Evolutionary conservation across 257 asterid genomes (phyloP).

Genomic region (Solanum dulcamara): DNA sequence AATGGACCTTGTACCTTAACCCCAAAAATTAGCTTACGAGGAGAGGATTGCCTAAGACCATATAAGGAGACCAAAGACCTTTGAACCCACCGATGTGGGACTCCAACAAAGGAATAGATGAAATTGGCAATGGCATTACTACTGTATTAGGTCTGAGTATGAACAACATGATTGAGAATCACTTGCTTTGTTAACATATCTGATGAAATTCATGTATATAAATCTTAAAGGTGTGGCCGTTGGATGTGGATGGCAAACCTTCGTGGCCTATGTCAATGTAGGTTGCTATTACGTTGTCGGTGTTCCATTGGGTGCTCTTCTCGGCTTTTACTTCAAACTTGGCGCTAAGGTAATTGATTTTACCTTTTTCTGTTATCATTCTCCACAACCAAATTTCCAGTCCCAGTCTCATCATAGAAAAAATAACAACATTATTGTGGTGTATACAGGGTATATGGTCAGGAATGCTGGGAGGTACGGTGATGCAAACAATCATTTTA

Average conservation of each 20-base stretch:
- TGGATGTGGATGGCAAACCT: constrained; percentile 35
- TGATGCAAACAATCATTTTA: constrained; percentile 48
- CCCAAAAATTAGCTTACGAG: too few relatives aligned
- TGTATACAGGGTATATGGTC: constrained; percentile 53
- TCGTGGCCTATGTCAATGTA: constrained; percentile 24
- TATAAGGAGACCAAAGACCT: too few relatives aligned
- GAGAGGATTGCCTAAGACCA: too few relatives aligned
- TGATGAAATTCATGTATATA: background rate
- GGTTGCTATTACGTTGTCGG: constrained; percentile 27
- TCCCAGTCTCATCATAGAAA: background rate
- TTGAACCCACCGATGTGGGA: too few relatives aligned
- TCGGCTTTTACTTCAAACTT: constrained; percentile 14
- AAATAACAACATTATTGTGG: background rate
- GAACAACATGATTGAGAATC: background rate
- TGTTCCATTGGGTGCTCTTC: constrained; percentile 15
- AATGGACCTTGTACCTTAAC: too few relatives aligned
- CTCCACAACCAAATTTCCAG: background rate
- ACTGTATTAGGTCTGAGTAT: background rate
- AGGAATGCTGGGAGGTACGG: constrained; percentile 57
- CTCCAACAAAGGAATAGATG: too few relatives aligned
- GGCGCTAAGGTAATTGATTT: constrained; percentile 24
- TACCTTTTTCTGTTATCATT: background rate
- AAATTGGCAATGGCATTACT: background rate
- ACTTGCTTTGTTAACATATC: background rate
- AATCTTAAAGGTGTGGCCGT: constrained; percentile 21